These are phyloP conservation scores for Massarina eburnea DNA, from an alignment of 2,329 filamentous ascomycete species.

Conservation along the genomic window DNA sequence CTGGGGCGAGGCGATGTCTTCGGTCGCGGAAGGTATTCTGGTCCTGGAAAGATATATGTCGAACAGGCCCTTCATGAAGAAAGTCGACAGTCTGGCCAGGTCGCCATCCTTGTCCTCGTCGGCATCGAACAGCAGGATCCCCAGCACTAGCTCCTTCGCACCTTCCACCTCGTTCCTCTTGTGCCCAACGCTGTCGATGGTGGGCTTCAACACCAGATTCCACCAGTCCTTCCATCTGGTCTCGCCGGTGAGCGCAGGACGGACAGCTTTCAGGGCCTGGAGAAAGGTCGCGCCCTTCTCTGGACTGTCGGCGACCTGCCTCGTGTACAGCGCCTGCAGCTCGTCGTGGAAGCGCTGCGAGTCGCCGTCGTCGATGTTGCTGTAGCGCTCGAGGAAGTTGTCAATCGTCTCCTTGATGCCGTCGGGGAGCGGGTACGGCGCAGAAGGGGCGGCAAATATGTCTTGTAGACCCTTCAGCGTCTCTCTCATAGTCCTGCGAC, in stretches of 20 bases:
- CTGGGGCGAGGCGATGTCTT: slow-evolving; percentile 44
- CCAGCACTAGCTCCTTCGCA: slow-evolving; percentile 64
- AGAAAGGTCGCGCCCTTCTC: slow-evolving; percentile 68
- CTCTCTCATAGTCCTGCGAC: slow-evolving; percentile 51
- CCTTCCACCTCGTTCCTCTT: slow-evolving; percentile 67
- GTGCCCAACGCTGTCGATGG: slow-evolving; percentile 58
- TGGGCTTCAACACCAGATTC: slow-evolving; percentile 61
- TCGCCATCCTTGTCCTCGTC: slow-evolving; percentile 56
- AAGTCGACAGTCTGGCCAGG: slow-evolving; percentile 46
- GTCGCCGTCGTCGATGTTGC: slow-evolving; percentile 66
- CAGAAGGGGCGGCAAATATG: slow-evolving; percentile 46
- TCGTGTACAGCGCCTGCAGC: slow-evolving; percentile 66
- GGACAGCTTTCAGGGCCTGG: slow-evolving; percentile 64
- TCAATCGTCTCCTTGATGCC: slow-evolving; percentile 64
- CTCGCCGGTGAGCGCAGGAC: slow-evolving; percentile 64
- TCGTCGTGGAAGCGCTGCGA: slow-evolving; percentile 76
- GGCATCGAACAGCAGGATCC: slow-evolving; percentile 65
- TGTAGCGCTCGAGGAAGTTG: slow-evolving; percentile 68
- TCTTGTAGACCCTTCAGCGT: slow-evolving; percentile 49
- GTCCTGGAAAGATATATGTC: slow-evolving; percentile 48
- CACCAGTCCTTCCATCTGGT: slow-evolving; percentile 72
- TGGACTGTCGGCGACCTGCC: slow-evolving; percentile 60
- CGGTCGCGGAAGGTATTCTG: slow-evolving; percentile 38
- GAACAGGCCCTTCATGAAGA: slow-evolving; percentile 58
- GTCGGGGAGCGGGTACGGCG: slow-evolving; percentile 63